These are phyloP conservation scores for Tetrapisispora namnaoensis DNA, from an alignment of 805 yeast species.

Conservation along the genomic window DNA sequence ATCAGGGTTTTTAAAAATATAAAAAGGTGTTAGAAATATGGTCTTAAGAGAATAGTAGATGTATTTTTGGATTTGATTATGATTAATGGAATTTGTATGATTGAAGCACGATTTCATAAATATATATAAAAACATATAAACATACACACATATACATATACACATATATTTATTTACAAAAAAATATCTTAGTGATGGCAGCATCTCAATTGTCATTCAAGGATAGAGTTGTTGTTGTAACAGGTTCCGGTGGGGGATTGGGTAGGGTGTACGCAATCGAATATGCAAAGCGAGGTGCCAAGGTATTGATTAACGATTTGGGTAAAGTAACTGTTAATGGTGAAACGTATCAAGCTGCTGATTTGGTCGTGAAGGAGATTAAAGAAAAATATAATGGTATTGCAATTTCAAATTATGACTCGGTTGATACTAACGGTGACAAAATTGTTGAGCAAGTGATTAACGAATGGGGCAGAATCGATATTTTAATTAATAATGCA, in stretches of 20 bases:
- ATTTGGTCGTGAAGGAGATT: slow-evolving; percentile 80
- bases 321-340: slow-evolving; percentile 45
- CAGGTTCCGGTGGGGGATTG: slow-evolving; percentile 97
- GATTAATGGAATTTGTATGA: too few species aligned
- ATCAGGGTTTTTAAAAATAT: too few species aligned
- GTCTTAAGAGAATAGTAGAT: too few species aligned
- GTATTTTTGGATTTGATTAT: too few species aligned
- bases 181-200: background rate
- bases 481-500: slow-evolving; percentile 84
- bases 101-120: too few species aligned
- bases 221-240: slow-evolving; percentile 81
- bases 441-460: slow-evolving; percentile 80
- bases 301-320: slow-evolving; percentile 88
- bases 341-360: slow-evolving; percentile 61
- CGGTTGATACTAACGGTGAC: slow-evolving; percentile 73
- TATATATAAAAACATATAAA: background rate
- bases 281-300: slow-evolving; percentile 85
- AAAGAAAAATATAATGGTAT: slow-evolving; percentile 53
- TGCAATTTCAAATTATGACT: slow-evolving; percentile 92
- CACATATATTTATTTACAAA: background rate
- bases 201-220: slow-evolving; percentile 41
- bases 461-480: slow-evolving; percentile 78
- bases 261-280: slow-evolving; percentile 83
- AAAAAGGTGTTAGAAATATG: too few species aligned
- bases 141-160: background rate